phyloP scores from a whole-genome alignment of 106 monocot species.

The Dioscorea alata region DNA sequence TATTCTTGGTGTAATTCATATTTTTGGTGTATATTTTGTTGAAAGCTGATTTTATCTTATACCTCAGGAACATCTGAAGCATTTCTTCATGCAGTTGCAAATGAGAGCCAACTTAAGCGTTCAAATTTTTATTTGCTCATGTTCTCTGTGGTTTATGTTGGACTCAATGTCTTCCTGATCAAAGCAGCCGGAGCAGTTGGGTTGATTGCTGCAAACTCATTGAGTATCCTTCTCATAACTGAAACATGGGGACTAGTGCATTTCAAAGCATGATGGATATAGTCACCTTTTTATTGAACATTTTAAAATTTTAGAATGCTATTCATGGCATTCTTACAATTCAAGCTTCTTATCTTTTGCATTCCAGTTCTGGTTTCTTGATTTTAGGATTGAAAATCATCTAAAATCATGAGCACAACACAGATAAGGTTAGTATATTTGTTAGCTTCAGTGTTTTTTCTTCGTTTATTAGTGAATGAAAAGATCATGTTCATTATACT shows the following conservation, averaged over 20 bases:
- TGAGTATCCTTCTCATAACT: constrained; percentile 77
- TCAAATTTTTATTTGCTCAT: constrained; percentile 68
- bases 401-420: background rate
- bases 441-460: background rate
- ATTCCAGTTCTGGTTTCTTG: background rate
- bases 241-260: background rate
- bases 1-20: too few species aligned
- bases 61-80: constrained; percentile 88
- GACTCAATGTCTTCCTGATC: constrained; percentile 60
- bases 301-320: background rate
- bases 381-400: too few species aligned
- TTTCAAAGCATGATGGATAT: background rate
- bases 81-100: constrained; percentile 88
- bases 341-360: background rate
- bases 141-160: constrained; percentile 68
- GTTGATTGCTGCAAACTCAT: constrained; percentile 77
- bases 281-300: too few species aligned
- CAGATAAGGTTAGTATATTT: background rate
- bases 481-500: background rate
- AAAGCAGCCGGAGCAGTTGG: constrained; percentile 73
- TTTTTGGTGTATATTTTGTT: too few species aligned
- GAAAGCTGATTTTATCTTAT: constrained; percentile 4
- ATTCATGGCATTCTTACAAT: background rate
- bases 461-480: background rate
- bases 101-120: constrained; percentile 64